Evolutionary conservation across 208 protist genomes (phyloP).

Genomic region (Crithidia brevicula): DNA sequence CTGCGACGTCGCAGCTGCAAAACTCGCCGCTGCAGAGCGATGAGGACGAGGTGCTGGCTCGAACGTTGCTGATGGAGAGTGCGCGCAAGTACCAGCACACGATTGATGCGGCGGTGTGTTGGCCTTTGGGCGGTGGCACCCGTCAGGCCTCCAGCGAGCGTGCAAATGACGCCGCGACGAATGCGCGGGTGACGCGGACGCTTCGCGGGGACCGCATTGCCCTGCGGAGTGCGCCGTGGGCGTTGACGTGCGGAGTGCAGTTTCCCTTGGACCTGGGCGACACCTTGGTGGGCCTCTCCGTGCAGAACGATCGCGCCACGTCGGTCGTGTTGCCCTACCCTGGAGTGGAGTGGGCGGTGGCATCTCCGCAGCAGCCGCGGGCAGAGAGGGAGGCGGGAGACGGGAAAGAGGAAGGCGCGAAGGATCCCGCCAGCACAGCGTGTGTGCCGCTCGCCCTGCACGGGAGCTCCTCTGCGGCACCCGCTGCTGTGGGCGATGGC

Average conservation of each 20-base stretch:
- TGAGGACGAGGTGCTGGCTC: slow-evolving; percentile 17
- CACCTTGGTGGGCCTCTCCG: slow-evolving; percentile 44
- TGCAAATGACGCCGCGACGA: too few relatives aligned
- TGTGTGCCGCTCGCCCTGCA: slow-evolving; percentile 26
- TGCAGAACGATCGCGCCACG: slow-evolving; percentile 51
- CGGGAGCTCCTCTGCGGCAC: too few relatives aligned
- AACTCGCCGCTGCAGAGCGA: slow-evolving; percentile 33
- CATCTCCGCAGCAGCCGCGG: neutral
- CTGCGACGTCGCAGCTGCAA: slow-evolving; percentile 6
- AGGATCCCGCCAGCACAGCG: neutral
- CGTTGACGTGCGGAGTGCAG: slow-evolving; percentile 51
- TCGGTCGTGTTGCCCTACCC: slow-evolving; percentile 25
- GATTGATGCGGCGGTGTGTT: slow-evolving; percentile 28
- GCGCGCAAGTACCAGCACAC: slow-evolving; percentile 21
- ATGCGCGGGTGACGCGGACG: slow-evolving; percentile 15
- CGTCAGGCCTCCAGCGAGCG: too few relatives aligned
- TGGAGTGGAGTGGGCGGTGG: slow-evolving; percentile 28
- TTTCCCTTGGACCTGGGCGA: slow-evolving; percentile 50
- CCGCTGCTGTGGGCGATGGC: neutral
- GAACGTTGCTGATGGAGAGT: neutral
- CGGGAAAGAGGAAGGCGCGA: neutral
- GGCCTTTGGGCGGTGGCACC: slow-evolving; percentile 11
- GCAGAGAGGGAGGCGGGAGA: neutral
- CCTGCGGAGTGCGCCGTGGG: slow-evolving; percentile 32
- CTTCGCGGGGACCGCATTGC: slow-evolving; percentile 10